A percentile compares a stretch with the other conserved stretches of the same genome.
Evolutionary conservation across 257 asterid genomes (phyloP).

Genomic region (Solanum pennellii): DNA sequence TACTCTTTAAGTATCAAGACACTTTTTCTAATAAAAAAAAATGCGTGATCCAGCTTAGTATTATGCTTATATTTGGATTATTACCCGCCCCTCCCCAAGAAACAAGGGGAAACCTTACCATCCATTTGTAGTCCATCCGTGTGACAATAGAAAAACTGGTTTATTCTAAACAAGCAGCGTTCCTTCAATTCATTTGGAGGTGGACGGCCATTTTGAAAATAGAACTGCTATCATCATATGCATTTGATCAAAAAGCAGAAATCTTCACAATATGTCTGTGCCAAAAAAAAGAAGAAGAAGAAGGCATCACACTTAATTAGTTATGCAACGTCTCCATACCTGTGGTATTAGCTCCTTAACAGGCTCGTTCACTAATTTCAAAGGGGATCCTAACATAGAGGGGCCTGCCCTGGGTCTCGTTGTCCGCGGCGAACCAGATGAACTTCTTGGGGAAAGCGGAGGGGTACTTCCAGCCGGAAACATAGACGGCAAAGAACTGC

Average conservation of each 20-base stretch:
- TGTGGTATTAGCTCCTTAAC: constrained; percentile 91
- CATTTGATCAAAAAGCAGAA: constrained; percentile 1
- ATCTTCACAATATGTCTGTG: not conserved
- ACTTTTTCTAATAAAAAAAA: not conserved
- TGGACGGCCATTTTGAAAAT: constrained; percentile 84
- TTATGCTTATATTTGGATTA: not conserved
- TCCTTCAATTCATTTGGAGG: constrained; percentile 91
- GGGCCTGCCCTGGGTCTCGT: constrained; percentile 80
- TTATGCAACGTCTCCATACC: constrained; percentile 29
- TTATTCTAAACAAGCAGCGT: constrained; percentile 85
- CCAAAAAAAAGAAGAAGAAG: not conserved
- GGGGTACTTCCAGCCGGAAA: constrained; percentile 99
- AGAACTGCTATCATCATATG: constrained; percentile 53
- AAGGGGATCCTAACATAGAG: constrained; percentile 73
- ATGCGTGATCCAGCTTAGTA: not conserved
- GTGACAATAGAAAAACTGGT: constrained; percentile 93
- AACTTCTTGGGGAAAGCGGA: constrained; percentile 97
- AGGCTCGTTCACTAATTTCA: constrained; percentile 76
- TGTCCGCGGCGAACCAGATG: constrained; percentile 88
- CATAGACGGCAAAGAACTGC: constrained; percentile 83
- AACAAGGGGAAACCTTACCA: constrained; percentile 36
- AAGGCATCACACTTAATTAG: not conserved
- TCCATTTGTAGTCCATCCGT: constrained; percentile 72
- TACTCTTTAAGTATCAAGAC: not conserved
- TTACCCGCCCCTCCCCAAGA: not conserved